Percentiles rank a stretch among this genome's conserved stretches.
phyloP scores from a whole-genome alignment of 1,139 yeast species.

The Insectozyma bohioensis region DNA sequence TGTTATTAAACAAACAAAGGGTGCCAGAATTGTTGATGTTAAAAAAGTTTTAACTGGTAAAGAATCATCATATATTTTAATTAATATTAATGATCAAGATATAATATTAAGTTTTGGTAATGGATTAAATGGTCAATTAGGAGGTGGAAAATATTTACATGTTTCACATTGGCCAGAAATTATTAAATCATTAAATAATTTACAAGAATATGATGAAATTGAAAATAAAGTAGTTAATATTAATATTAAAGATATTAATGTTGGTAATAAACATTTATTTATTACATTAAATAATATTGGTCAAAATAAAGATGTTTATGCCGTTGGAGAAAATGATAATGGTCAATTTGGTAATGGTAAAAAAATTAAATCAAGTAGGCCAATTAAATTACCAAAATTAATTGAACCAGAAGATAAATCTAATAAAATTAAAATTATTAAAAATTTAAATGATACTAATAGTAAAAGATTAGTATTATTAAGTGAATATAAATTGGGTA shows the following conservation, averaged over 20 bases:
- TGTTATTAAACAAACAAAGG: constrained; percentile 30
- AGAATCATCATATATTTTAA: constrained; percentile 59
- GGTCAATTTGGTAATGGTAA: constrained; percentile 90
- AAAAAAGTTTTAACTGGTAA: constrained; percentile 64
- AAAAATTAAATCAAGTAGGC: constrained; percentile 56
- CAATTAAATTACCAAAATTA: constrained; percentile 53
- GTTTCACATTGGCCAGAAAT: constrained; percentile 67
- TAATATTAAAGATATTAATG: constrained; percentile 51
- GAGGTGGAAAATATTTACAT: constrained; percentile 73
- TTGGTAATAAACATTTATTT: constrained; percentile 67
- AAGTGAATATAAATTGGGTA: constrained; percentile 21
- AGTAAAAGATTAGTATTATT: constrained; percentile 48
- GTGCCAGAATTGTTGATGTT: constrained; percentile 37
- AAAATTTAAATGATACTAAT: constrained; percentile 34
- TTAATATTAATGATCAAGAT: constrained; percentile 28
- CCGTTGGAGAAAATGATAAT: constrained; percentile 80
- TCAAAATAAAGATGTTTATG: constrained; percentile 53
- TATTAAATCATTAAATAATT: constrained; percentile 50
- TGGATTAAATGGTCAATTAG: constrained; percentile 87
- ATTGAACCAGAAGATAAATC: constrained; percentile 52
- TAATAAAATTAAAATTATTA: constrained; percentile 21
- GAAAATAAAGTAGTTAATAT: constrained; percentile 35
- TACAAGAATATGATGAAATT: constrained; percentile 43
- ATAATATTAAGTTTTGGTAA: constrained; percentile 70
- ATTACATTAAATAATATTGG: constrained; percentile 55